A percentile compares a stretch with the other conserved stretches of the same genome.
Evolutionary conservation across 495 filamentous ascomycete genomes (phyloP).

Genomic region (Penicillium alfredii): DNA sequence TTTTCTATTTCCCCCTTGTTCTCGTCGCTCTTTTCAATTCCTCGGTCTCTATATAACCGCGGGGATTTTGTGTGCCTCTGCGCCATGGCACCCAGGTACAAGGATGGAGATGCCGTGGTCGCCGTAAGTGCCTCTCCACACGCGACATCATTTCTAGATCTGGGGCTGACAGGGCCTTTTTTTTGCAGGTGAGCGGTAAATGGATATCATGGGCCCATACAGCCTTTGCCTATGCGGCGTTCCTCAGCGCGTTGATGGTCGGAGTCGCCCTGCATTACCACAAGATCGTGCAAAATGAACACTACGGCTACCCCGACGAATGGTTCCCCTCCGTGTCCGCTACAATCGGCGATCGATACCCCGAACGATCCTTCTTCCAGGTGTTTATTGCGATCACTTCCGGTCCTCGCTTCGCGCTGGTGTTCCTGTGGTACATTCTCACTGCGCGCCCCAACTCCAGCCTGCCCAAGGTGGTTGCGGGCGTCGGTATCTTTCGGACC

Average conservation of each 20-base stretch:
- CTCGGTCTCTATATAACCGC: slow-evolving; percentile 19
- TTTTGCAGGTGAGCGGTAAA: slow-evolving; percentile 68
- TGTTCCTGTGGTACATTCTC: slow-evolving; percentile 87
- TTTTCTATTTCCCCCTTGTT: slow-evolving; percentile 28
- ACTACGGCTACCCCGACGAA: slow-evolving; percentile 93
- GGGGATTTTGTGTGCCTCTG: slow-evolving; percentile 19
- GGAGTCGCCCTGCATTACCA: slow-evolving; percentile 83
- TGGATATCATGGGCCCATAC: slow-evolving; percentile 93
- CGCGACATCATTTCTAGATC: slow-evolving; percentile 7
- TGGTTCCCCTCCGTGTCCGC: slow-evolving; percentile 99
- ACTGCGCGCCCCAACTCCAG: slow-evolving; percentile 66
- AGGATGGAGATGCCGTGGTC: slow-evolving; percentile 80
- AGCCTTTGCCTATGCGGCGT: slow-evolving; percentile 76
- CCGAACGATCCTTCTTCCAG: slow-evolving; percentile 94
- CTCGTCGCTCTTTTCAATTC: slow-evolving; percentile 34
- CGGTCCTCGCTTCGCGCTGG: slow-evolving; percentile 85
- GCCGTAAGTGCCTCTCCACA: slow-evolving; percentile 45
- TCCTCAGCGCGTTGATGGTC: slow-evolving; percentile 82
- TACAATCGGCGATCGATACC: slow-evolving; percentile 98
- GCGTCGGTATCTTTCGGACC: slow-evolving; percentile 78
- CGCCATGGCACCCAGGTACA: slow-evolving; percentile 74
- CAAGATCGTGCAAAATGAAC: slow-evolving; percentile 97
- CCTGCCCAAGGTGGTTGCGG: slow-evolving; percentile 76
- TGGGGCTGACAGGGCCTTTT: slow-evolving; percentile 1
- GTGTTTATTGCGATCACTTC: slow-evolving; percentile 96